Evolutionary conservation across 345 rosid genomes (phyloP).

Genomic region (Brassica nigra): DNA sequence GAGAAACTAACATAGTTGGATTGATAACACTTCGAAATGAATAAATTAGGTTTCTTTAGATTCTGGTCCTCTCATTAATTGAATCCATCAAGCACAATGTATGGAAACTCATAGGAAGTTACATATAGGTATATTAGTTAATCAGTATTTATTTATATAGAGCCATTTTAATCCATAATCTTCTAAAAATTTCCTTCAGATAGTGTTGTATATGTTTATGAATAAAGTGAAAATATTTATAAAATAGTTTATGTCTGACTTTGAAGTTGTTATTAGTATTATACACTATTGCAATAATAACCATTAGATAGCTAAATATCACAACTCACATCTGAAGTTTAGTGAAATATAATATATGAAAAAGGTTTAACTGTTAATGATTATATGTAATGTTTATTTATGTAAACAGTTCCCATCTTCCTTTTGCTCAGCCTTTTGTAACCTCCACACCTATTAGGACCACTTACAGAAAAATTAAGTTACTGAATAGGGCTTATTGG

Average conservation of each 20-base stretch:
- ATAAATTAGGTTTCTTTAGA: neutral
- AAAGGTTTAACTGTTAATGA: neutral
- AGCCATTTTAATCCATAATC: neutral
- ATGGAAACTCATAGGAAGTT: neutral
- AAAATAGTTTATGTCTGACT: neutral
- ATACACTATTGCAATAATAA: neutral
- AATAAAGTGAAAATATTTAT: neutral
- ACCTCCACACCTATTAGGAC: conserved; percentile 22
- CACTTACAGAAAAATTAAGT: conserved; percentile 9
- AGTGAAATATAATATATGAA: neutral
- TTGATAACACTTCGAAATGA: neutral
- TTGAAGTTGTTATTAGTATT: neutral
- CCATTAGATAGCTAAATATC: neutral
- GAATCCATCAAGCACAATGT: neutral
- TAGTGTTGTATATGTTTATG: neutral
- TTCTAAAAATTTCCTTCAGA: neutral
- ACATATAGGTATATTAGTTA: neutral
- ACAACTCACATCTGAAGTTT: neutral
- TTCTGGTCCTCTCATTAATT: neutral
- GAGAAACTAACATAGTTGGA: neutral
- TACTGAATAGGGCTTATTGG: too few species aligned
- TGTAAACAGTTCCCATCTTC: neutral
- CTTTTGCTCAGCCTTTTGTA: conserved; percentile 17
- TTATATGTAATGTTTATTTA: neutral
- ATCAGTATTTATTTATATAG: neutral